Base-by-base conservation (phyloP, 495 filamentous ascomycete species). In the Aspergillus haitiensis region DNA sequence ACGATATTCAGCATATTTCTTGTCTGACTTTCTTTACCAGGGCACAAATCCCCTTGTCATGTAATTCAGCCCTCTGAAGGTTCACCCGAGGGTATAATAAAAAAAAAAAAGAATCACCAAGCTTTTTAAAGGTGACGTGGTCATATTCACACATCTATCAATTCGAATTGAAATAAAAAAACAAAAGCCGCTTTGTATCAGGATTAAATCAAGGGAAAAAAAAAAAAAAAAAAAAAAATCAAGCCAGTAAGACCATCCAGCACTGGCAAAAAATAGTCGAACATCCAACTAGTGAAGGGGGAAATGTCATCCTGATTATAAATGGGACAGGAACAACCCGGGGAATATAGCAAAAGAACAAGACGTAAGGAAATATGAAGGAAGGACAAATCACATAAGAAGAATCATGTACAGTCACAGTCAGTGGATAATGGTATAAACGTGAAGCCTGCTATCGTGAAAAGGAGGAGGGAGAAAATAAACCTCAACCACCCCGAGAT, bases 371-470 rank as follows among this genome's bases (percentile, higher is more conserved):
- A 58, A 18, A 42, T 11, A 57, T 15, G 51, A 61, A 58, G 51
- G 49, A 58, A 55, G 27, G 48, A 33, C 35, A 56, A 55, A 64
- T 27, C 55, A 67, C 53, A 53, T 64, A 56, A 46, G 15, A 53
- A 46, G 18, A 64, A 59, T 63, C 63, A 65, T 61, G 64, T 66
- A 65, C 55, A 65, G 59, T 62, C 70, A 63, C 52, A 44, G 27
- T 16, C 44, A 59, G 21, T 59, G 11, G 36, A 59, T 35, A 53
- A 62, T 61, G 62, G 65, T 60, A 63, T 63, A 61, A 61, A 59
- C 37, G 39, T 61, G 46, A 64, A 42, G 32, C 46, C 49, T 53
- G 55, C 40, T 52, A 31, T 61, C 62, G 39, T 68, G 31, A 64
- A 53, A 67, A 44, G n/a, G 21, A 27, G 21, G 21, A 27, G 21